phyloP scores from a whole-genome alignment of 768 basidiomycete genomes.

The Naganishia vaughanmartiniae region DNA sequence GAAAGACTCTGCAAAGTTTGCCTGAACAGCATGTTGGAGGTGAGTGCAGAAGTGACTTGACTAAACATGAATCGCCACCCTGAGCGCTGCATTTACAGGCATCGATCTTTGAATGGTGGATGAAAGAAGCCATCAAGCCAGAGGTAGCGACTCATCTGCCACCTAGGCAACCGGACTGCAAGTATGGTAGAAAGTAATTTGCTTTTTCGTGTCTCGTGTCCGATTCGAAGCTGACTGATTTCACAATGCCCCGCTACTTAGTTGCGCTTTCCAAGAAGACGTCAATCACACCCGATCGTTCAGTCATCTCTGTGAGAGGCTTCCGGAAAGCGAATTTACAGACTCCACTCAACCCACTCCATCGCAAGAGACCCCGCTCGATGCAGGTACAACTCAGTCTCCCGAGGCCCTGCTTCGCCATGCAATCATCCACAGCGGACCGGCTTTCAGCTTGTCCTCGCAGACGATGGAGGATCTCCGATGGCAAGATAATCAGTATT shows the following conservation, averaged over 20 bases:
- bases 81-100: constrained; percentile 5
- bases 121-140: constrained; percentile 23
- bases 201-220: neutral
- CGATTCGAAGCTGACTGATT: neutral
- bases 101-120: constrained; percentile 33
- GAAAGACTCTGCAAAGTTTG: constrained; percentile 28
- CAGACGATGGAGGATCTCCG: neutral
- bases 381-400: neutral
- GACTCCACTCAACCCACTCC: constrained; percentile 11
- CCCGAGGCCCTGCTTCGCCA: constrained; percentile 11
- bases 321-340: constrained; percentile 4
- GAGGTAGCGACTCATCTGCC: constrained; percentile 21
- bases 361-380: neutral
- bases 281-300: constrained; percentile 17
- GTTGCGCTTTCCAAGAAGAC: constrained; percentile 22
- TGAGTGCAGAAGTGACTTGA: neutral
- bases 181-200: constrained; percentile 28
- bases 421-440: constrained; percentile 9
- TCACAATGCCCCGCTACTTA: neutral
- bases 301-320: constrained; percentile 13
- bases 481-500: neutral
- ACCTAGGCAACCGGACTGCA: constrained; percentile 24
- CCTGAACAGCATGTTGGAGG: constrained; percentile 23
- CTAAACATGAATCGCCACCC: neutral
- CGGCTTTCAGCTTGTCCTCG: neutral